phyloP scores from a whole-genome alignment of 1,139 yeast species.

The Neolecta irregularis region DNA sequence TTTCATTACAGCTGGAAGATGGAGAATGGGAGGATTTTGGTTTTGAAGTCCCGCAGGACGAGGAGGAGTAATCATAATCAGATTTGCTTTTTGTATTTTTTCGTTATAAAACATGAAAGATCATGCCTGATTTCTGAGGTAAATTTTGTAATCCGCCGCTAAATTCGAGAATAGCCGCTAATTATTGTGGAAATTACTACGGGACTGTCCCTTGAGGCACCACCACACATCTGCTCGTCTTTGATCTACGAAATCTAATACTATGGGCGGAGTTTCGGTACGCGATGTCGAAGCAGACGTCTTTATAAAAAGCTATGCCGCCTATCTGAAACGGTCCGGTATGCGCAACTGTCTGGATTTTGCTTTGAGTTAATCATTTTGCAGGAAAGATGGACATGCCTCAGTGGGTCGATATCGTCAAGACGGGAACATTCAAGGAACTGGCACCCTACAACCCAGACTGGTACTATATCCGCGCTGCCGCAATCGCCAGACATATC shows the following conservation, averaged over 20 bases:
- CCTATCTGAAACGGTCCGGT: constrained; percentile 99
- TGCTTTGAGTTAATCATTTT: background rate
- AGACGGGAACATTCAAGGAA: constrained; percentile 98
- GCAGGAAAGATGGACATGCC: constrained; percentile 75
- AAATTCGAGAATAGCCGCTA: no score
- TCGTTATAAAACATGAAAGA: no score
- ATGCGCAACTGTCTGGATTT: constrained; percentile 5
- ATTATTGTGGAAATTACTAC: no score
- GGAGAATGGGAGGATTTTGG: constrained; percentile 5
- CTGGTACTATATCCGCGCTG: constrained; percentile 55
- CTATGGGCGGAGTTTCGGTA: constrained; percentile 17
- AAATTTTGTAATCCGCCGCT: no score
- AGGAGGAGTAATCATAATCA: constrained; percentile 1
- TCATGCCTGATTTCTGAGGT: no score
- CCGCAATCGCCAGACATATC: constrained; percentile 99
- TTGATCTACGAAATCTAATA: no score
- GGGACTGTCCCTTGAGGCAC: no score
- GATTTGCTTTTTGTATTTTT: no score
- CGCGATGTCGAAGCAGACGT: constrained; percentile 99
- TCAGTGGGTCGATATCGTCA: constrained; percentile 98
- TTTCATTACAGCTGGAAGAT: no score
- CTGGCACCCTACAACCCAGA: constrained; percentile 99
- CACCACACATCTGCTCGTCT: no score
- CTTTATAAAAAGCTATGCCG: constrained; percentile 98
- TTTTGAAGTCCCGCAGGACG: constrained; percentile 4